phyloP scores from a whole-genome alignment of 331 rosid species.

The Prunus yedoensis region DNA sequence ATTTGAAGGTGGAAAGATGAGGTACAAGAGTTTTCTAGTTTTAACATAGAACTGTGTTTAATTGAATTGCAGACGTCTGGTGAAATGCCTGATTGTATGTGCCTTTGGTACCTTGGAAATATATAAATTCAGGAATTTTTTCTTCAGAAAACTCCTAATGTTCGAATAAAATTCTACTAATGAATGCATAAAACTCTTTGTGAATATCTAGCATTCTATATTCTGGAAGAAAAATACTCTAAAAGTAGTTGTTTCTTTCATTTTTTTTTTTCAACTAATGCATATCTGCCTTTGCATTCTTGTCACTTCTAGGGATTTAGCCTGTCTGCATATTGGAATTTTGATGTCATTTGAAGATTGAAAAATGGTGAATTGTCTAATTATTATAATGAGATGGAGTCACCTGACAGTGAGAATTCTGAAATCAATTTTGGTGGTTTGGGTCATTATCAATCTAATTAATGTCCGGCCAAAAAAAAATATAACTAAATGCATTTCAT shows the following conservation, averaged over 20 bases:
- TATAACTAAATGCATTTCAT: conserved; percentile 8
- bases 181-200: not conserved
- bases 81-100: not conserved
- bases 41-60: not conserved
- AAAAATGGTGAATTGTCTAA: not conserved
- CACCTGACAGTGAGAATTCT: conserved; percentile 18
- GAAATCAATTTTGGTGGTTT: conserved; percentile 12
- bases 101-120: conserved; percentile 4
- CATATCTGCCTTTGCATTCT: not conserved
- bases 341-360: not conserved
- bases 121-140: not conserved
- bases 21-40: conserved; percentile 27
- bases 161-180: not conserved
- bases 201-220: not conserved
- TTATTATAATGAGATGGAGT: conserved; percentile 17
- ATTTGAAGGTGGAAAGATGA: conserved; percentile 38
- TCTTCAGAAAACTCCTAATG: conserved; percentile 1
- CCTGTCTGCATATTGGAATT: not conserved
- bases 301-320: not conserved
- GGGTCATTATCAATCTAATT: not conserved
- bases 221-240: not conserved
- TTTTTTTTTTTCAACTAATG: not conserved
- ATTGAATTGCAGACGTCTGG: not conserved
- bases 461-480: not conserved
- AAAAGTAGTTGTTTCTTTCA: not conserved